Conservation (phyloP, 805 yeast species). For the Yarrowia alimentaria region DNA sequence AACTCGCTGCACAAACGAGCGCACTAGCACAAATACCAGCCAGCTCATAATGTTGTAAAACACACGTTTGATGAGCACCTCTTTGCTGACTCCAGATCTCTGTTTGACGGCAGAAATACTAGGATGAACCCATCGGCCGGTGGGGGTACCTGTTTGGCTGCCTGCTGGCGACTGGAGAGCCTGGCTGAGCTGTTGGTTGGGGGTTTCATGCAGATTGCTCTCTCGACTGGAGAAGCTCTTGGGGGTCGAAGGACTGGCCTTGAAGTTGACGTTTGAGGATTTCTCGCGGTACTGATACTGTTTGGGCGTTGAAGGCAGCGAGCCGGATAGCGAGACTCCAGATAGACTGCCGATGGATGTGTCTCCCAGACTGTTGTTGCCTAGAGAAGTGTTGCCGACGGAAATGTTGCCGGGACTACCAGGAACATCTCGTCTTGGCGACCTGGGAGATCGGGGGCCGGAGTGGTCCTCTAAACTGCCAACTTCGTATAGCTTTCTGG, state of each 20-base stretch:
- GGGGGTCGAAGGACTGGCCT: constrained; percentile 20
- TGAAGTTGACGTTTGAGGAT: constrained; percentile 14
- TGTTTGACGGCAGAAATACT: constrained; percentile 6
- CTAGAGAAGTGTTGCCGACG: not conserved
- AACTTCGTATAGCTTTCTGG: constrained; percentile 9
- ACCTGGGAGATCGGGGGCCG: not conserved
- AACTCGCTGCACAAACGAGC: constrained; percentile 51
- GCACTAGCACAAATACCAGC: constrained; percentile 82
- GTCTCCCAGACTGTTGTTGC: too few species aligned
- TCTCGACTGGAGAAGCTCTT: constrained; percentile 5
- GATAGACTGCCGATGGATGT: too few species aligned
- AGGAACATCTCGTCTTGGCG: too few species aligned
- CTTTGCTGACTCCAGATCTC: constrained; percentile 7
- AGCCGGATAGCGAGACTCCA: too few species aligned
- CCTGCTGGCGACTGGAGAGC: not conserved
- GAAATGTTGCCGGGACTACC: constrained; percentile 7
- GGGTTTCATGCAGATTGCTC: not conserved
- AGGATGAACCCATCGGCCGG: constrained; percentile 20
- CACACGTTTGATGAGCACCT: constrained; percentile 7
- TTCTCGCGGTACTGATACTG: constrained; percentile 18
- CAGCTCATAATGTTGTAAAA: constrained; percentile 46
- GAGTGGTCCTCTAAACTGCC: constrained; percentile 6
- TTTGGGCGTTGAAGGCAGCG: constrained; percentile 13
- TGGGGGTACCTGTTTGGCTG: constrained; percentile 11
- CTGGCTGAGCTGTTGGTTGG: too few species aligned